Evolutionary conservation across 2,329 filamentous ascomycete genomes (phyloP).

Genomic region (Erysiphe neolycopersici): DNA sequence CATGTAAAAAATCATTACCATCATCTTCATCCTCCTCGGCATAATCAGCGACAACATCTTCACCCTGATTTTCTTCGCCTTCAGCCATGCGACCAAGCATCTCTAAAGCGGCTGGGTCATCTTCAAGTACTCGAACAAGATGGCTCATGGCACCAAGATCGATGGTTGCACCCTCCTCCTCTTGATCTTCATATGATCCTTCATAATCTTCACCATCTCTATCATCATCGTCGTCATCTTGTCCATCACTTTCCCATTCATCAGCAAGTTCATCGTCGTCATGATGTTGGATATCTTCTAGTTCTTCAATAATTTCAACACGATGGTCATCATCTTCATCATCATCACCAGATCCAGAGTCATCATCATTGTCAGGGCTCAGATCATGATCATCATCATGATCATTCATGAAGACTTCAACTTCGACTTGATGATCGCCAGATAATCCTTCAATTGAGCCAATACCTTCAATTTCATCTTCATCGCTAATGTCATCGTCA

Average conservation of each 20-base stretch:
- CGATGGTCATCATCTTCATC: constrained; percentile 21
- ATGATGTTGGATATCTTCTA: constrained; percentile 21
- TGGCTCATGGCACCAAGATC: constrained; percentile 19
- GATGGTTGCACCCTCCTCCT: constrained; percentile 16
- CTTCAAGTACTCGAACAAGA: constrained; percentile 25
- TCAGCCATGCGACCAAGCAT: constrained; percentile 11
- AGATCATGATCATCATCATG: constrained; percentile 35
- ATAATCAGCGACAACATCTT: constrained; percentile 19
- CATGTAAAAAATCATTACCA: constrained; percentile 13
- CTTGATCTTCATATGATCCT: constrained; percentile 24
- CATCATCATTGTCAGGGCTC: constrained; percentile 28
- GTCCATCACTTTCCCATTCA: constrained; percentile 31
- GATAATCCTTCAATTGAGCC: constrained; percentile 57
- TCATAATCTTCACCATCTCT: constrained; percentile 28
- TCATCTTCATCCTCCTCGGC: constrained; percentile 34
- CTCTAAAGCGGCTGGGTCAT: constrained; percentile 13
- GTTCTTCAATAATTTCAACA: constrained; percentile 35
- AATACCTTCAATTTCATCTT: constrained; percentile 64
- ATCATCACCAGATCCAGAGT: constrained; percentile 26
- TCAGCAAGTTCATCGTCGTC: constrained; percentile 33
- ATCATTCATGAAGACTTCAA: constrained; percentile 63
- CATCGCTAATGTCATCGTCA: constrained; percentile 70
- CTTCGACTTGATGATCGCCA: constrained; percentile 29
- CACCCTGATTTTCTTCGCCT: constrained; percentile 22
- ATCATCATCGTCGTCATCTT: constrained; percentile 29